phyloP scores from a whole-genome alignment of 2,329 filamentous ascomycete genomes.

The Tolypocladium album region DNA sequence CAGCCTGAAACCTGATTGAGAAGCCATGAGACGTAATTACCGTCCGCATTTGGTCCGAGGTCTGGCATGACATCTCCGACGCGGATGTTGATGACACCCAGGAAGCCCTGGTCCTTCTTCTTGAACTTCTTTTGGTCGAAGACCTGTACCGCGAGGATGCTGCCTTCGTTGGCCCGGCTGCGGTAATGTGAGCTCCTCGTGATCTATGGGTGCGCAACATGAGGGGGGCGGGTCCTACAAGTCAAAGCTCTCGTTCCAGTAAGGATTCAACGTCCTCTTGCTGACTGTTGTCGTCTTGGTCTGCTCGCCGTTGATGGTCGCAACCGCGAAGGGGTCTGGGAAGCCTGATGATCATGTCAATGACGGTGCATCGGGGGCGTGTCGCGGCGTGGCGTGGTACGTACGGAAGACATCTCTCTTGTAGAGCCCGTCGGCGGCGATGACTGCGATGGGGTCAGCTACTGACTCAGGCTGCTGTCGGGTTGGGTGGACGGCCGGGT shows the following conservation, averaged over 20 bases:
- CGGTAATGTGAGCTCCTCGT: constrained; percentile 3
- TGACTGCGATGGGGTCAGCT: constrained; percentile 55
- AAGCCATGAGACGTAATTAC: constrained; percentile 34
- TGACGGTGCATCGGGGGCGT: neutral
- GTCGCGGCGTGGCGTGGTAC: constrained; percentile 25
- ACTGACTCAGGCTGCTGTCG: constrained; percentile 4
- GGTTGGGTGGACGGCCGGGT: neutral
- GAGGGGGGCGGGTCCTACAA: constrained; percentile 52
- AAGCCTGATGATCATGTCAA: constrained; percentile 55
- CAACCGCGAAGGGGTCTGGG: constrained; percentile 94
- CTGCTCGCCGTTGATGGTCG: constrained; percentile 94
- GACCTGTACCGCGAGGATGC: constrained; percentile 93
- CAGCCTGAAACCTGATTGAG: constrained; percentile 14
- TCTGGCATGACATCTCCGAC: constrained; percentile 85
- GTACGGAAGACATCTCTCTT: constrained; percentile 98
- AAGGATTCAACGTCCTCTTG: constrained; percentile 97
- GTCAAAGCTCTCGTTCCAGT: constrained; percentile 99
- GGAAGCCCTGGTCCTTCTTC: constrained; percentile 99
- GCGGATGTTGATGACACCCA: constrained; percentile 94
- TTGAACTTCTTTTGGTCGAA: constrained; percentile 99
- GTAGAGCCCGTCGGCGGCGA: constrained; percentile 95
- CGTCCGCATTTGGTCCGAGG: constrained; percentile 78
- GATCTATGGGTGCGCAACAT: neutral
- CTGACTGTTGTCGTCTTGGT: constrained; percentile 96
- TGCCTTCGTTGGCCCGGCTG: constrained; percentile 86